Percentiles rank a stretch among this genome's conserved stretches.
Conservation (phyloP, 495 filamentous ascomycete species). For the Penicillium arizonense region DNA sequence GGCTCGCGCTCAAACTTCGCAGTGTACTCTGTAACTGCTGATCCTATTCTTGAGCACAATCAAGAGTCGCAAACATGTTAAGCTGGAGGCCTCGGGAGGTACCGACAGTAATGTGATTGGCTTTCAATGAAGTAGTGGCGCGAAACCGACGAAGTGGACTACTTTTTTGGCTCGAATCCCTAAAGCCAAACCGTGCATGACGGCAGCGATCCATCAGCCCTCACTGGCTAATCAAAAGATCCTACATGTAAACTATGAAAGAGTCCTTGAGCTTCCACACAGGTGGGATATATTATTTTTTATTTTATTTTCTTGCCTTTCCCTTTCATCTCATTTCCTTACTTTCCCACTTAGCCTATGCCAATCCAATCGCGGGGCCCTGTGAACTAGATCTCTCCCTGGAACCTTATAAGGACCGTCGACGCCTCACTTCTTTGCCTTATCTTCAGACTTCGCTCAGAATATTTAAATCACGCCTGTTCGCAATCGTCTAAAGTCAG, state of each 20-base stretch:
- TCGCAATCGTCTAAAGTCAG: not conserved
- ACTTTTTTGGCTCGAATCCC: constrained; percentile 3
- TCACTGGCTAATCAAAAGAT: too few species aligned
- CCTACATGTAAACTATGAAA: not conserved
- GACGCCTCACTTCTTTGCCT: not conserved
- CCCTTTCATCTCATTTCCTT: not conserved
- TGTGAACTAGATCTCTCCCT: constrained; percentile 1
- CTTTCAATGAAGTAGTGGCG: not conserved
- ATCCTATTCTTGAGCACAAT: not conserved
- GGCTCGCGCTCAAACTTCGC: too few species aligned
- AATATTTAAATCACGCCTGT: not conserved
- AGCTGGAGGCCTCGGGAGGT: constrained; percentile 1
- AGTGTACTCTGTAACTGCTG: too few species aligned
- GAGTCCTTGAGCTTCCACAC: constrained; percentile 9
- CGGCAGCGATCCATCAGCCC: not conserved
- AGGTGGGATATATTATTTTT: not conserved
- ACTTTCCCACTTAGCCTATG: constrained; percentile 1
- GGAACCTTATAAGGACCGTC: constrained; percentile 5
- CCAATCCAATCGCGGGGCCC: constrained; percentile 2
- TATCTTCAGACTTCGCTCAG: not conserved
- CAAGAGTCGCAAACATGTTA: constrained; percentile 2
- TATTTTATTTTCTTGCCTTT: not conserved
- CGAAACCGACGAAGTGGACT: not conserved
- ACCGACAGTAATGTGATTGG: constrained; percentile 9
- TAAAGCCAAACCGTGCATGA: constrained; percentile 3